These are phyloP conservation scores for Globisporangium rhizosaccharum DNA, from an alignment of 352 stramenopile genomes.

Conservation along the genomic window DNA sequence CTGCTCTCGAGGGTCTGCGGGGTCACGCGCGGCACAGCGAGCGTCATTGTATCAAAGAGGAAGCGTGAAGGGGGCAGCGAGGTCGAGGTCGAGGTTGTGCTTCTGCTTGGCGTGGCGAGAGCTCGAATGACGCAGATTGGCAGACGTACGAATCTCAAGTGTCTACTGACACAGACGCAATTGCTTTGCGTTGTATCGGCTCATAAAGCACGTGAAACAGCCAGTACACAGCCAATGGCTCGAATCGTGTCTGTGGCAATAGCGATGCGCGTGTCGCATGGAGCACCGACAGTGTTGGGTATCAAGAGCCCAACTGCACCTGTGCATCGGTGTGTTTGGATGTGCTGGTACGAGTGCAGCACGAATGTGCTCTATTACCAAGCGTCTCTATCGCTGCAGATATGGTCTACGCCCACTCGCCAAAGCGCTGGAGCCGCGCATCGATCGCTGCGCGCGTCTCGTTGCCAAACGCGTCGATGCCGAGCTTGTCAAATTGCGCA, in stretches of 20 bases:
- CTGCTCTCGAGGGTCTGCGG: conserved; percentile 30
- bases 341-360: no score
- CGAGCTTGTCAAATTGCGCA: conserved; percentile 36
- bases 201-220: no score
- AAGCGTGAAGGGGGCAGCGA: background rate
- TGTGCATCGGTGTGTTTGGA: background rate
- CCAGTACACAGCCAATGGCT: no score
- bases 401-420: conserved; percentile 31
- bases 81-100: background rate
- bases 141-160: background rate
- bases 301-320: background rate
- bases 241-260: no score
- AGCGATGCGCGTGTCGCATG: no score
- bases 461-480: conserved; percentile 60
- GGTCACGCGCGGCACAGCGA: conserved; percentile 17
- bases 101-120: conserved; percentile 4
- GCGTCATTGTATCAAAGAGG: conserved; percentile 3
- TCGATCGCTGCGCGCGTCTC: conserved; percentile 67
- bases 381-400: background rate
- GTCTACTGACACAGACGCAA: no score
- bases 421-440: conserved; percentile 51
- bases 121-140: background rate
- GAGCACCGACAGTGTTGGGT: background rate
- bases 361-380: background rate
- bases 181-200: background rate